Evolutionary conservation across 148 eudicot species (phyloP).

Genomic region (Fagopyrum esculentum): DNA sequence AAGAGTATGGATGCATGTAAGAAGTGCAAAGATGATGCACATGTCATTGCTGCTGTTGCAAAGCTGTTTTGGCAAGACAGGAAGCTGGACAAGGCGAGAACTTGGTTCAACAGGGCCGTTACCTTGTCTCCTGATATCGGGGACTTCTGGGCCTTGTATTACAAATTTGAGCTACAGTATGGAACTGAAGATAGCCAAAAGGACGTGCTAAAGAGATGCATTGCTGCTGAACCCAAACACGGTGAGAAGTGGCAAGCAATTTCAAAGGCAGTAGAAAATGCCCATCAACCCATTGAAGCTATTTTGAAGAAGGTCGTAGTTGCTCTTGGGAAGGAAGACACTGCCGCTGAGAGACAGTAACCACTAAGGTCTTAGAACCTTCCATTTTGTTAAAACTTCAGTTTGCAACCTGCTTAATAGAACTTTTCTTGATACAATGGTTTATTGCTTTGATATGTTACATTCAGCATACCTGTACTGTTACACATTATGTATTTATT

Average conservation of each 20-base stretch:
- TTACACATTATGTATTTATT: no score
- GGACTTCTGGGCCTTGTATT: slow-evolving; percentile 85
- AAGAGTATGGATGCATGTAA: slow-evolving; percentile 74
- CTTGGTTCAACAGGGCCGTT: slow-evolving; percentile 77
- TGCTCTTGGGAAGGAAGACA: slow-evolving; percentile 71
- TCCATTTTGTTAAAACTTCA: not conserved
- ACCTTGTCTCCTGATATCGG: slow-evolving; percentile 85
- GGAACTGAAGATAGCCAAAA: slow-evolving; percentile 75
- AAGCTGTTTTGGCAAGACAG: slow-evolving; percentile 91
- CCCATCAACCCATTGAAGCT: slow-evolving; percentile 80
- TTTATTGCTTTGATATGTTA: not conserved
- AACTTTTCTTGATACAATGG: not conserved
- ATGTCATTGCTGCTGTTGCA: slow-evolving; percentile 75
- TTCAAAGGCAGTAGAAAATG: slow-evolving; percentile 77
- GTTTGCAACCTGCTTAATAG: not conserved
- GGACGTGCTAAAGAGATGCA: slow-evolving; percentile 73
- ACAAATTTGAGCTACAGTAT: slow-evolving; percentile 81
- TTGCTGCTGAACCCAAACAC: slow-evolving; percentile 86
- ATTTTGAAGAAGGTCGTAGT: slow-evolving; percentile 79
- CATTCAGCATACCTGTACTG: no score
- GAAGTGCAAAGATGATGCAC: slow-evolving; percentile 68
- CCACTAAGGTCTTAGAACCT: not conserved
- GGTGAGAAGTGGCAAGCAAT: slow-evolving; percentile 89
- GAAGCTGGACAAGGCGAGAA: slow-evolving; percentile 88
- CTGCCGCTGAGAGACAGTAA: slow-evolving; percentile 44